Base-by-base conservation (phyloP, 1,284 basidiomycete genomes). In the Sanghuangporus weigelae region DNA sequence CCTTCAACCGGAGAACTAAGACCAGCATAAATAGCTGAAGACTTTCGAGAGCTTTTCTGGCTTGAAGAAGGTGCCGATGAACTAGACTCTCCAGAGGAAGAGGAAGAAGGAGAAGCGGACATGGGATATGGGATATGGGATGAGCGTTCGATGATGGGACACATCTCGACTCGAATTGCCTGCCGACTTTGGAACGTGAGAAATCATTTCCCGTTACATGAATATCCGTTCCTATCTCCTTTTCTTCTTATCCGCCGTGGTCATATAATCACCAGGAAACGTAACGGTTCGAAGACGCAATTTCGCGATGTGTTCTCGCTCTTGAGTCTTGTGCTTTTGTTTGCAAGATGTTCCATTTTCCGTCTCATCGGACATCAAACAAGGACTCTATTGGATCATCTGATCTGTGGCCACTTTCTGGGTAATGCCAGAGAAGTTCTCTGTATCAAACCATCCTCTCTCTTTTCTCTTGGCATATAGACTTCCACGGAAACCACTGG, bases 61-160 rank as follows among this genome's bases (percentile, higher is more conserved):
- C 14, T 51, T 51, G 35, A 40, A 3, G 19, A 10, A 21, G 48
- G 21, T 11, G 10, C 36, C n/a, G 48, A 51, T 40, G 48, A 51
- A n/a, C 31, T 16, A 6, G 58, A 7, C n/a, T 11, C 21, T 8
- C 38, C 11, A 38, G 48, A 51, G 16, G 58, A 60, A 42, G 58
- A 40, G 49, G 58, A 44, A 12, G 54, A 40, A 49, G 55, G 38
- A 23, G 48, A n/a, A 42, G 14, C 35, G 12, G 59, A 53, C 59
- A 60, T 59, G 57, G 57, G 39, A 44, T 31, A 60, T 59, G 57
- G 57, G 39, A 44, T 31, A 2, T 31, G 26, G 26, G 26, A 31
- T 31, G 26, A 31, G 3, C 26, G 3, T 4, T 31, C 26, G 26
- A 31, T 31, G 26, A 31, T 31, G 26, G 26, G 26, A 31, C 3